Conservation (phyloP, 1,284 basidiomycete genomes). For the Retiboletus fuscus region DNA sequence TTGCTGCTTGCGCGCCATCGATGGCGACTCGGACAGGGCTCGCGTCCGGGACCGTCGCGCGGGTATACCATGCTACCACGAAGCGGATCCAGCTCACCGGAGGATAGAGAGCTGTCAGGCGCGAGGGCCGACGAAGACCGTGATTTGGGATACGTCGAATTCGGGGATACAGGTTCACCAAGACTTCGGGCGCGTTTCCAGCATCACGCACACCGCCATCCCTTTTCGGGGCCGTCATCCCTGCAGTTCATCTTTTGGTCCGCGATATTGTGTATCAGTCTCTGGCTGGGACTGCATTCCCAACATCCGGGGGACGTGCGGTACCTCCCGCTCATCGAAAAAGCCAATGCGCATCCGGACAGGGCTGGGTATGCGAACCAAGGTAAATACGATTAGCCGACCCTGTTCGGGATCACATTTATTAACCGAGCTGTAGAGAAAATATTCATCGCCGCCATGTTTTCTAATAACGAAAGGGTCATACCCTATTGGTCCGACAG, state of each 20-base stretch:
- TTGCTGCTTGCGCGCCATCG: neutral
- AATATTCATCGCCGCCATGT: conserved; percentile 53
- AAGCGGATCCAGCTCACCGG: conserved; percentile 25
- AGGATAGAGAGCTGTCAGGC: neutral
- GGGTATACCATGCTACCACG: conserved; percentile 27
- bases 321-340: conserved; percentile 30
- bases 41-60: neutral
- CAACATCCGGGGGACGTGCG: conserved; percentile 30
- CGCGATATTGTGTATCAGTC: conserved; percentile 10
- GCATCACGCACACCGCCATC: neutral
- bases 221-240: neutral
- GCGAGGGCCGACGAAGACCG: neutral
- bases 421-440: conserved; percentile 27
- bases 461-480: conserved; percentile 54
- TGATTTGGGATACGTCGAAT: neutral
- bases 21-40: neutral
- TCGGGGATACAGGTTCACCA: neutral
- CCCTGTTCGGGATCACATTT: no score
- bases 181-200: conserved; percentile 5
- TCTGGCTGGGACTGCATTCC: conserved; percentile 28
- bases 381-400: conserved; percentile 13
- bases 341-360: conserved; percentile 29
- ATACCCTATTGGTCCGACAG: conserved; percentile 57
- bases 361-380: conserved; percentile 37
- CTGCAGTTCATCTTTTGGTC: conserved; percentile 28